Conservation (phyloP, 2,329 filamentous ascomycete species). For the Colletotrichum graminicola region DNA sequence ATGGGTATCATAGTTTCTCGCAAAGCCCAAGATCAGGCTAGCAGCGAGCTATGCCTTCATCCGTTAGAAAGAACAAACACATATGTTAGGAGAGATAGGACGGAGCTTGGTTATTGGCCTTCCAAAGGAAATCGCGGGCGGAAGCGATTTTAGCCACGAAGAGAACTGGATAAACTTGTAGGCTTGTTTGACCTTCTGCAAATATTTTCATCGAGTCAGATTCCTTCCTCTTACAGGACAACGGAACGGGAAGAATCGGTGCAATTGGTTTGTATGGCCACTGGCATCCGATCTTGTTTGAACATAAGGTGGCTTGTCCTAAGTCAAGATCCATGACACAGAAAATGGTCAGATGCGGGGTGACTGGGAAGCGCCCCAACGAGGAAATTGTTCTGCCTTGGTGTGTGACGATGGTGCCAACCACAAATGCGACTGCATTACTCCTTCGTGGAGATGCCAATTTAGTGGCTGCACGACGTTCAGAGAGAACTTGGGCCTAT, state of each 20-base stretch:
- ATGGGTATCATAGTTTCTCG: background rate
- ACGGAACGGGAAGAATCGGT: background rate
- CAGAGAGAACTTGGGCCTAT: background rate
- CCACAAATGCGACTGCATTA: background rate
- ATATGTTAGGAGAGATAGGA: no score
- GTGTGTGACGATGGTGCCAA: background rate
- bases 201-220: background rate
- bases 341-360: background rate
- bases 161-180: background rate
- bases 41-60: background rate
- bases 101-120: background rate
- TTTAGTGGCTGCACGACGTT: background rate
- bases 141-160: no score
- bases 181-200: background rate
- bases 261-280: background rate
- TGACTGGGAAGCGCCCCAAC: background rate
- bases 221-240: background rate
- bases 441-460: background rate
- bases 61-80: background rate
- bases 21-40: background rate
- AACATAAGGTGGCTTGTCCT: background rate
- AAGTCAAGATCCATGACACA: background rate
- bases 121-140: background rate
- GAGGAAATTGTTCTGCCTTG: background rate
- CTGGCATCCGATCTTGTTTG: background rate